Evolutionary conservation across 106 monocot genomes (phyloP).

Genomic region (Phalaenopsis aphrodite): DNA sequence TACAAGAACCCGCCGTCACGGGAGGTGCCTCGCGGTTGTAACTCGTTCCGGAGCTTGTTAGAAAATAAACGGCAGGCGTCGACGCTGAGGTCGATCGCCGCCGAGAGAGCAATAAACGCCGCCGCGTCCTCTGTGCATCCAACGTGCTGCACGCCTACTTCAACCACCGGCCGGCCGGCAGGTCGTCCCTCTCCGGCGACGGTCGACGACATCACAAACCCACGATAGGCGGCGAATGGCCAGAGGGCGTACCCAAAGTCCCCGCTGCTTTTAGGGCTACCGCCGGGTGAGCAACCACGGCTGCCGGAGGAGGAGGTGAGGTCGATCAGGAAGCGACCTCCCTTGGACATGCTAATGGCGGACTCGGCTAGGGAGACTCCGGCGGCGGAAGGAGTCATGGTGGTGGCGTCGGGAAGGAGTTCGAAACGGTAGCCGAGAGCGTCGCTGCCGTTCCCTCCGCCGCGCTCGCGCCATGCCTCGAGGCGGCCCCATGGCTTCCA

Average conservation of each 20-base stretch:
- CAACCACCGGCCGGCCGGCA: constrained; percentile 51
- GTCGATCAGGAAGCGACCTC: constrained; percentile 73
- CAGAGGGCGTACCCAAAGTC: constrained; percentile 55
- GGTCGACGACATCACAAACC: constrained; percentile 91
- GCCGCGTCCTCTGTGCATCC: constrained; percentile 91
- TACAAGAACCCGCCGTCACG: constrained; percentile 5
- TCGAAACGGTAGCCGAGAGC: constrained; percentile 67
- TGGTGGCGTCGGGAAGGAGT: constrained; percentile 49
- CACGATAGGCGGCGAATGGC: constrained; percentile 49
- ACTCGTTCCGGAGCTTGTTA: constrained; percentile 60
- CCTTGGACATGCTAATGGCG: constrained; percentile 38
- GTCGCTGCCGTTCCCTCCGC: constrained; percentile 36
- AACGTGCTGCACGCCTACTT: constrained; percentile 86
- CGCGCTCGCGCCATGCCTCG: constrained; percentile 88
- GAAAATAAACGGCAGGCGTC: constrained; percentile 93
- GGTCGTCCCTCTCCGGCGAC: constrained; percentile 59
- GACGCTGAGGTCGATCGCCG: constrained; percentile 93
- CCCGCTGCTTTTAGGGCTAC: constrained; percentile 73
- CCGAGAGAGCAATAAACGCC: constrained; percentile 81
- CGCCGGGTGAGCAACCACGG: constrained; percentile 36
- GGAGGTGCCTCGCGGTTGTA: constrained; percentile 4
- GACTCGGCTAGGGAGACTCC: constrained; percentile 52
- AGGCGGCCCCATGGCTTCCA: constrained; percentile 96
- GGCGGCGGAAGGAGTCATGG: constrained; percentile 11
- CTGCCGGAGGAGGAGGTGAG: constrained; percentile 23